Evolutionary conservation across 371 early-diverging fungal species (phyloP), one percentile per base, ranked within the genome.

Genomic region (Polyrhizophydium stewartii): DNA sequence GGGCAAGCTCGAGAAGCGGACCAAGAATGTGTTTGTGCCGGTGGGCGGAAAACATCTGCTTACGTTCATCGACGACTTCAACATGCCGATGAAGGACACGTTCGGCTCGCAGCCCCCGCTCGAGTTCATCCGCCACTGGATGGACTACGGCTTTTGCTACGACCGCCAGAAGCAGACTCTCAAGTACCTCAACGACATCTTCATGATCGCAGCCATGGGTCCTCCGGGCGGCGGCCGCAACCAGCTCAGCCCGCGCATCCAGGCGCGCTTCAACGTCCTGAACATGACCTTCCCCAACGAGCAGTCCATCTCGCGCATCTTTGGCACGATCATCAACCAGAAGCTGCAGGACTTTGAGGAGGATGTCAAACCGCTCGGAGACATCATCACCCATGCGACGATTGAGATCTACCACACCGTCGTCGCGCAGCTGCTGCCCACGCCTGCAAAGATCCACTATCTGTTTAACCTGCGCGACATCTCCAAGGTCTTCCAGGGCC

Each of bases 261-360:
- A 79, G 43, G 62, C 74, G 5, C 67, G 76, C 22, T 83, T 81
- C 70, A 74, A 77, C 51, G 59, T 82, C 17, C 59, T 82, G 16
- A 76, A 82, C 59, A 81, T 83, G 78, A 71, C 76, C 0, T 72
- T 78, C 58, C 83, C 83, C 12, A 70, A 55, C 25, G 80, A 83
- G 52, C 55, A 64, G 13, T 73, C 72, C 9, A 63, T 79, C 28
- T 35, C 70, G 40, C 49, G 72, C 17, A 81, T 84, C 38, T 81
- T 74, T 51, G 66, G 71, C 22, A 66, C 79, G 35, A 82, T 80
- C 53, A 66, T 84, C 53, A 75, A 73, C 52, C 78, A 79, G 56
- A 77, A 82, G 59, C 66, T 84, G 12, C 75, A 75, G 45, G 79
- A 82, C 63, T 83, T 83, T 68, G 81, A 80, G 45, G 84, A 82